These are phyloP conservation scores for Panaeolus papilionaceus DNA, from an alignment of 768 basidiomycete species.

Conservation along the genomic window DNA sequence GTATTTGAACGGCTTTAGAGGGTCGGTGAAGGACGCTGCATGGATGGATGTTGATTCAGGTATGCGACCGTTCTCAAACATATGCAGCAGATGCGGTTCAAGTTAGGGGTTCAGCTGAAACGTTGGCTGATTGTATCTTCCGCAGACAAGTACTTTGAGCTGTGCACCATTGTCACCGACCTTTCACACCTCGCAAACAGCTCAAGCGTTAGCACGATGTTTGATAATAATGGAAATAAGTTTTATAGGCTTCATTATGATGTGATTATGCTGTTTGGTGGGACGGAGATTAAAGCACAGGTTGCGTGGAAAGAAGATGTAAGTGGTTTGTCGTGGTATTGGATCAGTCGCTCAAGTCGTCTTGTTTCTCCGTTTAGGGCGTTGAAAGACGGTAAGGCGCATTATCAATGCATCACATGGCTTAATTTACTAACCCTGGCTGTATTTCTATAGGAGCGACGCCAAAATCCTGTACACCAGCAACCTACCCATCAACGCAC, in stretches of 20 bases:
- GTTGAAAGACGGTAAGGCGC: neutral
- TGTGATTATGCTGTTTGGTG: slow-evolving; percentile 19
- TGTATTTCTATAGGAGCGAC: neutral
- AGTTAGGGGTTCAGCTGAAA: too few species aligned
- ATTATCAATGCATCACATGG: neutral
- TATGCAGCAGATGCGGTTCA: too few species aligned
- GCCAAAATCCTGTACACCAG: slow-evolving; percentile 6
- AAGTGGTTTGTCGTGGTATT: neutral
- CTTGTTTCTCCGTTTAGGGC: neutral
- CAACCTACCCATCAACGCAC: slow-evolving; percentile 2
- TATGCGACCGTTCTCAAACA: neutral
- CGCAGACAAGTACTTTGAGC: slow-evolving; percentile 17
- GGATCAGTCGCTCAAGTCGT: neutral
- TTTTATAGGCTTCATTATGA: slow-evolving; percentile 19
- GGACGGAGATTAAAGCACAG: slow-evolving; percentile 23
- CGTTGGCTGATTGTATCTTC: neutral
- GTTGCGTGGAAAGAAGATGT: slow-evolving; percentile 21
- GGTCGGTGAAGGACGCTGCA: neutral
- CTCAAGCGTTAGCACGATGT: neutral
- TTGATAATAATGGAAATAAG: neutral
- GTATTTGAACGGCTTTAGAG: neutral
- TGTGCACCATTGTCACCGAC: slow-evolving; percentile 19
- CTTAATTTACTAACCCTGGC: too few species aligned
- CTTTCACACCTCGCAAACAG: slow-evolving; percentile 10
- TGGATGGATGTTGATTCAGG: slow-evolving; percentile 22